Conservation (phyloP, 495 filamentous ascomycete species). For the Bryoglossum gracile region DNA sequence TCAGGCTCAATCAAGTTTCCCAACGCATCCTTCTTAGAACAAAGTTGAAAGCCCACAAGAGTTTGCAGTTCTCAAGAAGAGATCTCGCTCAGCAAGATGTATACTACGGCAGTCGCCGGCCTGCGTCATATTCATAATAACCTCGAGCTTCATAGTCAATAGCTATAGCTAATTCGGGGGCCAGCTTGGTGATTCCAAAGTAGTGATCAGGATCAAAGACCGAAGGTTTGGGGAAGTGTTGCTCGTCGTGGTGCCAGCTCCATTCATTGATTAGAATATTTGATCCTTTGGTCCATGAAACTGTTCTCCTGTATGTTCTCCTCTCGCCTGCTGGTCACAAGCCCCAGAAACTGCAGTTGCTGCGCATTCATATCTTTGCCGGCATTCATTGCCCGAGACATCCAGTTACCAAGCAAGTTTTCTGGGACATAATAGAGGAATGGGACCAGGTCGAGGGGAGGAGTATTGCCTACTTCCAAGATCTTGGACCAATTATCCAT, state of each 20-base stretch:
- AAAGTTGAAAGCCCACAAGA: slow-evolving; percentile 48
- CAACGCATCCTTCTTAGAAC: slow-evolving; percentile 20
- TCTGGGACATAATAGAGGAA: slow-evolving; percentile 12
- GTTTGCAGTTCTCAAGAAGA: slow-evolving; percentile 41
- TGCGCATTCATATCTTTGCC: slow-evolving; percentile 35
- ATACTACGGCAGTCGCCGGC: slow-evolving; percentile 47
- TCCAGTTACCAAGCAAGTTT: slow-evolving; percentile 40
- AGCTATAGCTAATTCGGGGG: slow-evolving; percentile 23
- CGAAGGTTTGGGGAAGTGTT: slow-evolving; percentile 31
- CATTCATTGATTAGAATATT: slow-evolving; percentile 35
- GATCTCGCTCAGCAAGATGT: slow-evolving; percentile 44
- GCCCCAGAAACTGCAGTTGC: slow-evolving; percentile 26
- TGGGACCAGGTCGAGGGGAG: slow-evolving; percentile 12
- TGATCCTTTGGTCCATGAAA: slow-evolving; percentile 40
- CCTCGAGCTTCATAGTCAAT: slow-evolving; percentile 34
- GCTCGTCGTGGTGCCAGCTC: slow-evolving; percentile 30
- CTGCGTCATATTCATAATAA: slow-evolving; percentile 44
- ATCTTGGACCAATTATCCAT: slow-evolving; percentile 43
- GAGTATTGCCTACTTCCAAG: slow-evolving; percentile 10
- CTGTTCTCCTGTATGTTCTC: slow-evolving; percentile 15
- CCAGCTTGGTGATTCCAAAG: slow-evolving; percentile 29
- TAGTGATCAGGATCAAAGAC: slow-evolving; percentile 36
- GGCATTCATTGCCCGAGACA: slow-evolving; percentile 28
- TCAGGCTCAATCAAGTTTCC: slow-evolving; percentile 25
- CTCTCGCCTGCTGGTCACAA: slow-evolving; percentile 18